phyloP scores from a whole-genome alignment of 2,329 filamentous ascomycete genomes.

The Penicillium fuscoglaucum region DNA sequence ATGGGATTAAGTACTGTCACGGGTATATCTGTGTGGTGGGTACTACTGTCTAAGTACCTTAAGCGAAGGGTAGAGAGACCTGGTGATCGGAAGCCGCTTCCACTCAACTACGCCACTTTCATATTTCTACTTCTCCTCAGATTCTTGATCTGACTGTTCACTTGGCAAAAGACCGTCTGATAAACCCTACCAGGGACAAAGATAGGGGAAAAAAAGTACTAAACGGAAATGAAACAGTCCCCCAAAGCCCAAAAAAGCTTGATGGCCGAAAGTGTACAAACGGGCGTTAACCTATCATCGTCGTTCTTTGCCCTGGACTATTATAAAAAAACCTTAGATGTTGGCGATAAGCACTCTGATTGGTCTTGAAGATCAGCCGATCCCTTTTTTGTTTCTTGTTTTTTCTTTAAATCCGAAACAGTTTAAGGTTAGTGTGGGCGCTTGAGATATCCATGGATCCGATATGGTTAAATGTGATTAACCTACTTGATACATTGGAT shows the following conservation, averaged over 20 bases:
- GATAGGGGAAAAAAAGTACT: neutral
- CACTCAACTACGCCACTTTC: neutral
- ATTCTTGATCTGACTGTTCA: neutral
- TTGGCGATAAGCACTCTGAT: constrained; percentile 5
- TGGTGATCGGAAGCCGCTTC: neutral
- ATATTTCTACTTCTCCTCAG: neutral
- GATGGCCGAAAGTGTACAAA: neutral
- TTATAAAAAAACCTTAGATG: neutral
- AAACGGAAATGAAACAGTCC: neutral
- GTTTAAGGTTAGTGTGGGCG: neutral
- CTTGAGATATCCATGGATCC: neutral
- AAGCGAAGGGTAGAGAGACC: neutral
- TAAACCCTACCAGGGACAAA: neutral
- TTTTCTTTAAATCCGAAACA: constrained; percentile 19
- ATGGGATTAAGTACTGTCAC: neutral
- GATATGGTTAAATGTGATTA: neutral
- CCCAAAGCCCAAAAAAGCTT: neutral
- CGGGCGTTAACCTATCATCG: constrained; percentile 1
- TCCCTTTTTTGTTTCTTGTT: neutral
- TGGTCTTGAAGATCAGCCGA: neutral
- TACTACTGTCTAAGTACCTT: neutral
- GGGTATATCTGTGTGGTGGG: fast-evolving
- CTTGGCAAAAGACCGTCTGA: neutral
- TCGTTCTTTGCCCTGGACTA: constrained; percentile 9
- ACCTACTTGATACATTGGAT: neutral